Evolutionary conservation across 257 asterid species (phyloP).

Genomic region (Scutellaria barbata): DNA sequence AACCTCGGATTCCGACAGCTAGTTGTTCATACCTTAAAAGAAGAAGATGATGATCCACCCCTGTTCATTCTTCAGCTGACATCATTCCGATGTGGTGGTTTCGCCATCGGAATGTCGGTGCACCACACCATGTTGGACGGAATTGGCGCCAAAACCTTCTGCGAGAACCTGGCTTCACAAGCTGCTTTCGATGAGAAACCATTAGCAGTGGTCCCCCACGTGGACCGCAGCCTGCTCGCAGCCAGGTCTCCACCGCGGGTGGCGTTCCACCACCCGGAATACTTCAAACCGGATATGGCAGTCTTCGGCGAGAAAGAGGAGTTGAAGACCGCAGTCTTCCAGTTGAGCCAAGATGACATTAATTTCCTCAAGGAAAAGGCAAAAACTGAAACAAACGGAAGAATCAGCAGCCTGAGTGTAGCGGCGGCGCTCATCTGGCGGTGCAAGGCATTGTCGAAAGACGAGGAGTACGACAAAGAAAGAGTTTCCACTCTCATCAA

Average conservation of each 20-base stretch:
- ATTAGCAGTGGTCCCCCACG: constrained; percentile 31
- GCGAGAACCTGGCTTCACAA: constrained; percentile 58
- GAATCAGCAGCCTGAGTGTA: constrained; percentile 48
- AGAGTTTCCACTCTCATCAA: constrained; percentile 48
- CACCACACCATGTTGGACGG: constrained; percentile 59
- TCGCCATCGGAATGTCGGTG: constrained; percentile 51
- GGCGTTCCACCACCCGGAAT: constrained; percentile 37
- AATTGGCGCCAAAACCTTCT: constrained; percentile 44
- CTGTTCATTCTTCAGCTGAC: constrained; percentile 44
- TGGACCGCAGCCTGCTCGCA: constrained; percentile 39
- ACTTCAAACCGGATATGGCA: constrained; percentile 43
- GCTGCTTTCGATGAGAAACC: constrained; percentile 38
- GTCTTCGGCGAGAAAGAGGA: neutral
- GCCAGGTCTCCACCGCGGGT: constrained; percentile 43
- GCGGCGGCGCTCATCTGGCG: constrained; percentile 58
- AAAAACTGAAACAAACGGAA: constrained; percentile 6
- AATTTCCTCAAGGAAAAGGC: constrained; percentile 46
- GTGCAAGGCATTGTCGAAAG: constrained; percentile 59
- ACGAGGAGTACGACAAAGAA: neutral
- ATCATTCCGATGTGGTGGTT: constrained; percentile 65
- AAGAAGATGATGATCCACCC: too few species aligned
- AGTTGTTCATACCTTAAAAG: too few species aligned
- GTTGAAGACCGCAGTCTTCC: constrained; percentile 44
- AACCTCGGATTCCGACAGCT: too few species aligned
- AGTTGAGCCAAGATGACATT: constrained; percentile 41